These are phyloP conservation scores for Monosporascus ibericus DNA, from an alignment of 2,329 filamentous ascomycete genomes.

Conservation along the genomic window DNA sequence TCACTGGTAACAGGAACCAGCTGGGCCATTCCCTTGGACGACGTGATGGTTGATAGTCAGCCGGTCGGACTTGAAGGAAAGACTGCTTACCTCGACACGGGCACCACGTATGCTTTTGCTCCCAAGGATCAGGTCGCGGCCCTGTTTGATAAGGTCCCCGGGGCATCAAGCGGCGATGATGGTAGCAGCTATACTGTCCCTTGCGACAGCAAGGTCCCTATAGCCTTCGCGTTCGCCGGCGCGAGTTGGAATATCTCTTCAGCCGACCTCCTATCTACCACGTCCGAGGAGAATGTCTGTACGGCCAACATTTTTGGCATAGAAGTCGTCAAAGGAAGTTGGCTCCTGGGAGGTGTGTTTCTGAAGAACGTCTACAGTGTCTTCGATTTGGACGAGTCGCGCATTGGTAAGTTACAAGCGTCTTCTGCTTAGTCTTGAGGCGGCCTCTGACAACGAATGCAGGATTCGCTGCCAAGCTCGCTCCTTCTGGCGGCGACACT, in stretches of 20 bases:
- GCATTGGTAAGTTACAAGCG: conserved; percentile 48
- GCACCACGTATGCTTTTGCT: conserved; percentile 73
- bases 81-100: conserved; percentile 73
- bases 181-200: conserved; percentile 65
- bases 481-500: conserved; percentile 6
- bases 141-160: conserved; percentile 63
- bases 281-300: conserved; percentile 41
- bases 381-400: conserved; percentile 67
- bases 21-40: conserved; percentile 69
- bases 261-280: conserved; percentile 62
- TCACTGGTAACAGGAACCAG: conserved; percentile 39
- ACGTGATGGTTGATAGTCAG: conserved; percentile 56
- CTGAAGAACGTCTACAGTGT: conserved; percentile 86
- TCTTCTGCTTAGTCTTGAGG: background rate
- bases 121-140: conserved; percentile 59
- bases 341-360: conserved; percentile 82
- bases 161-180: conserved; percentile 46
- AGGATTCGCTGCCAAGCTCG: conserved; percentile 33
- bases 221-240: conserved; percentile 65
- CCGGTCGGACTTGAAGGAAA: conserved; percentile 48
- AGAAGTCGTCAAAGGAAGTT: conserved; percentile 58
- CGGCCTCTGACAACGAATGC: conserved; percentile 4
- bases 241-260: conserved; percentile 59
- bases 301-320: conserved; percentile 71
- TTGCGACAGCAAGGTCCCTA: conserved; percentile 55